Evolutionary conservation across 305 asterid species (phyloP).

Genomic region (Andrographis paniculata): DNA sequence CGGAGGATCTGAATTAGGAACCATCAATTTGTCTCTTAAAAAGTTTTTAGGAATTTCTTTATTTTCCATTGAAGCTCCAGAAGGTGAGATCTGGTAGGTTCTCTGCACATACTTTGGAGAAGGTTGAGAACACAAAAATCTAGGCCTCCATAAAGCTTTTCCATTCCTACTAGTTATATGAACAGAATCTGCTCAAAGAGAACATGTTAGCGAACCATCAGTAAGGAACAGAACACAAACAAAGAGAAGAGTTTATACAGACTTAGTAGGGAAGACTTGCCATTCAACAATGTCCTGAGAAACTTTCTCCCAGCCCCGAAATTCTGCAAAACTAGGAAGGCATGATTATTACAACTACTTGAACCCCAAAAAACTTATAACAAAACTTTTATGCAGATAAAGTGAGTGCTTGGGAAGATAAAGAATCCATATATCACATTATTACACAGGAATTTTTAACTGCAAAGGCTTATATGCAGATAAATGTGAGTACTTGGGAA

Average conservation of each 20-base stretch:
- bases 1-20: conserved; percentile 79
- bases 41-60: conserved; percentile 46
- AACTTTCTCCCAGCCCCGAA: conserved; percentile 28
- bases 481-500: too few species aligned
- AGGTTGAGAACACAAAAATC: conserved; percentile 31
- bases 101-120: conserved; percentile 40
- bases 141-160: conserved; percentile 24
- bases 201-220: conserved; percentile 11
- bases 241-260: conserved; percentile 3
- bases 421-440: too few species aligned
- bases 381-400: too few species aligned
- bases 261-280: conserved; percentile 22
- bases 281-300: conserved; percentile 31
- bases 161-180: conserved; percentile 23
- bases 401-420: too few species aligned
- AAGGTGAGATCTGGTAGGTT: conserved; percentile 43
- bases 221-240: conserved; percentile 12
- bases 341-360: conserved; percentile 7
- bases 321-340: conserved; percentile 29
- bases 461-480: too few species aligned
- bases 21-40: conserved; percentile 50
- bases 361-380: too few species aligned
- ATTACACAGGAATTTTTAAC: too few species aligned
- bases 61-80: conserved; percentile 52
- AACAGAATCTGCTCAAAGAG: conserved; percentile 30